These are phyloP conservation scores for Zymoseptoria pseudotritici DNA, from an alignment of 2,329 filamentous ascomycete genomes.

Conservation along the genomic window DNA sequence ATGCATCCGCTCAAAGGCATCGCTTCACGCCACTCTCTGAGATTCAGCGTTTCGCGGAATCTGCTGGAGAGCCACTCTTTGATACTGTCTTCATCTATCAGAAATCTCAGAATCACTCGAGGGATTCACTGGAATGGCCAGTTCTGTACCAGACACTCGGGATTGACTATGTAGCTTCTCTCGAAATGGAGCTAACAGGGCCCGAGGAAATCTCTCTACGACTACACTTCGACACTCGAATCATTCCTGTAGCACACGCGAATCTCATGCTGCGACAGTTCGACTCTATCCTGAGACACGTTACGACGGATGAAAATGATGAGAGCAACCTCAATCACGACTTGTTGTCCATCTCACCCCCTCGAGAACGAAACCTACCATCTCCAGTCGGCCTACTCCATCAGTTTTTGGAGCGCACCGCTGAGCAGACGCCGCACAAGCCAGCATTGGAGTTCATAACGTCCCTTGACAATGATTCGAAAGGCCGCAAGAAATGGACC, in stretches of 20 bases:
- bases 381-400: conserved; percentile 60
- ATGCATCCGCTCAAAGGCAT: conserved; percentile 56
- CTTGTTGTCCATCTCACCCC: conserved; percentile 53
- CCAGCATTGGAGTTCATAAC: conserved; percentile 64
- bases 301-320: conserved; percentile 34
- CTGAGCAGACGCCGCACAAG: conserved; percentile 48
- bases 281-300: conserved; percentile 55
- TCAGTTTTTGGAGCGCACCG: conserved; percentile 65
- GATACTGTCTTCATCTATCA: conserved; percentile 84
- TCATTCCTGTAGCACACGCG: conserved; percentile 64
- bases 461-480: conserved; percentile 39
- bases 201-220: conserved; percentile 50
- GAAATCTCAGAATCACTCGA: conserved; percentile 35
- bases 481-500: conserved; percentile 56
- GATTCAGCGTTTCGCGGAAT: conserved; percentile 65
- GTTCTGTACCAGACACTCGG: conserved; percentile 58
- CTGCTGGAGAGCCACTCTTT: conserved; percentile 60
- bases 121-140: conserved; percentile 45
- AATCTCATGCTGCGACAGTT: conserved; percentile 62
- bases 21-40: conserved; percentile 64
- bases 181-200: conserved; percentile 61
- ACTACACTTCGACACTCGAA: conserved; percentile 56
- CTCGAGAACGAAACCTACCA: conserved; percentile 50
- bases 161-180: conserved; percentile 70
- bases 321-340: neutral